Evolutionary conservation across 2,329 filamentous ascomycete species (phyloP).

Genomic region (Penicillium sp.): DNA sequence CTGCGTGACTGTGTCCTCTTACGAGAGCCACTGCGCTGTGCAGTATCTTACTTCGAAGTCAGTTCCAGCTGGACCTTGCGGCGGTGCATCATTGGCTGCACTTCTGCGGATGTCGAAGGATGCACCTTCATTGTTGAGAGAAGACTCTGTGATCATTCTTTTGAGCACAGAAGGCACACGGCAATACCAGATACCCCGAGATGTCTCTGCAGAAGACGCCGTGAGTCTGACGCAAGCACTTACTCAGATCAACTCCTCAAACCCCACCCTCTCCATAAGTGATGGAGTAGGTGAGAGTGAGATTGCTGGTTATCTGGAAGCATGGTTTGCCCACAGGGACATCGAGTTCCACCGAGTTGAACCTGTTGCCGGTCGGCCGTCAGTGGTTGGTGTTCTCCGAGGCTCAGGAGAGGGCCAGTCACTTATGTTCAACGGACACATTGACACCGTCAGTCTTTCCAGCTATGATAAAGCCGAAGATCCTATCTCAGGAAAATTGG

Average conservation of each 20-base stretch:
- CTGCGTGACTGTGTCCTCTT: constrained; percentile 59
- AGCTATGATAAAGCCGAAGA: constrained; percentile 46
- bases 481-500: constrained; percentile 44
- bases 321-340: constrained; percentile 53
- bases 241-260: constrained; percentile 52
- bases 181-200: constrained; percentile 49
- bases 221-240: constrained; percentile 47
- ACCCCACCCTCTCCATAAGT: constrained; percentile 42
- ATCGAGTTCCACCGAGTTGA: constrained; percentile 54
- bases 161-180: constrained; percentile 65
- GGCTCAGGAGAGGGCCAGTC: constrained; percentile 50
- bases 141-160: constrained; percentile 60
- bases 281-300: constrained; percentile 48
- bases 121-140: constrained; percentile 35
- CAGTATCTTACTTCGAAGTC: constrained; percentile 50
- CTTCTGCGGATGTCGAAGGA: constrained; percentile 48
- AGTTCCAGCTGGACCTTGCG: constrained; percentile 61
- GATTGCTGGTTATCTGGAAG: constrained; percentile 48
- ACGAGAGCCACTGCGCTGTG: constrained; percentile 60
- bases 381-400: constrained; percentile 49
- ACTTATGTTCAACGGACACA: constrained; percentile 55
- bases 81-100: constrained; percentile 56
- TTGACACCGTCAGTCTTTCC: constrained; percentile 51
- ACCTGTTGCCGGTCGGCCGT: constrained; percentile 48
- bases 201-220: constrained; percentile 45